Evolutionary conservation across 257 asterid species (phyloP).

Genomic region (Solanum medicagineum): DNA sequence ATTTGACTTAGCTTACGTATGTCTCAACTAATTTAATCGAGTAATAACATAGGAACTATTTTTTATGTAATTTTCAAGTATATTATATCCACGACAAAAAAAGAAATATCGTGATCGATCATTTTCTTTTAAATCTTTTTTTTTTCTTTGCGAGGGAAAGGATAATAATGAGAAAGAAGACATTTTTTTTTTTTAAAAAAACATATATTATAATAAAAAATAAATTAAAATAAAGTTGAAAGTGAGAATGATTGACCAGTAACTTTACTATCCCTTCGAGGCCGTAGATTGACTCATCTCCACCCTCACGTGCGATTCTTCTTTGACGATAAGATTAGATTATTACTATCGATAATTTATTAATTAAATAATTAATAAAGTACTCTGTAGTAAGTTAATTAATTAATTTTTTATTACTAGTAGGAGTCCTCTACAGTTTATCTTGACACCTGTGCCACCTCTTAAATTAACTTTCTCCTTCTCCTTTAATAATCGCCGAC

Average conservation of each 20-base stretch:
- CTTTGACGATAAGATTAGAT: neutral
- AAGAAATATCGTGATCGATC: neutral
- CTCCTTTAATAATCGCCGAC: conserved; percentile 27
- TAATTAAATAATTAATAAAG: neutral
- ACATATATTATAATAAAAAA: neutral
- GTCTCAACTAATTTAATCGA: neutral
- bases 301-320: conserved; percentile 50
- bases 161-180: neutral
- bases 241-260: conserved; percentile 33
- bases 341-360: neutral
- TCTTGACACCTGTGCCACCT: conserved; percentile 22
- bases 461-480: neutral
- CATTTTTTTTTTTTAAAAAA: neutral
- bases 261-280: conserved; percentile 27
- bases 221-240: neutral
- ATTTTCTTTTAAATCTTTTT: neutral
- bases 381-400: neutral
- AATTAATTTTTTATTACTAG: neutral
- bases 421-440: conserved; percentile 2
- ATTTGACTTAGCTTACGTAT: neutral
- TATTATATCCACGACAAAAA: neutral
- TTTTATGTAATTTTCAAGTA: neutral
- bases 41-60: neutral
- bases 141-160: neutral
- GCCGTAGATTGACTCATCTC: conserved; percentile 33